Base-by-base conservation (phyloP, 176 grass and related monocot genomes). In the Raddia distichophylla region DNA sequence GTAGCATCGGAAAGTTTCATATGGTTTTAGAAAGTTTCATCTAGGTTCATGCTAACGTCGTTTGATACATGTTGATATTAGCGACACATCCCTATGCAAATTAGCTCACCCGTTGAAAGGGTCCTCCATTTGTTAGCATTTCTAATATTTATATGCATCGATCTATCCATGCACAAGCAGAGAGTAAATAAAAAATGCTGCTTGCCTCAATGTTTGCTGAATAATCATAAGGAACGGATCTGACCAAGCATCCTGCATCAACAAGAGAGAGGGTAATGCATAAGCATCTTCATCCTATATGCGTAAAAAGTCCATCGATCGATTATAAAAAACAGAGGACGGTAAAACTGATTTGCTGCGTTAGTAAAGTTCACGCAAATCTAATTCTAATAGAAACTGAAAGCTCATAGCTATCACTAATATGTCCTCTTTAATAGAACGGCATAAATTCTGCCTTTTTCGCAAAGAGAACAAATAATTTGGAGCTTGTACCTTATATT, bases 211-310 rank as follows among this genome's bases (percentile, higher is more conserved):
- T 78, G 76, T 79, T 82, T 80, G 91, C 91, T 15, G 88, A 85
- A 81, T 93, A 90, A 84, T 93, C 91, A 58, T 93, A 93, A 19
- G 85, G n/a, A 27, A 80, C 56, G n/a, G 91, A 90, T 82, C 77
- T 78, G 10, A 79, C 72, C 43, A 85, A 58, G 78, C 55, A 74
- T 63, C 67, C 80, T 52, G 69, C 77, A 5, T 80, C 15, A 11
- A 73, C 10, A 18, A 46, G 63, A 68, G 19, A 61, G 64, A 49
- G 3, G 52, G n/a, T 27, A 19, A 68, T 45, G 71, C 43, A 35
- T 84, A 63, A 84, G 51, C 60, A 83, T 14, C 33, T 60, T 52
- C 57, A 42, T 82, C 12, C 7, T 83, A 66, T 34, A 42, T 65
- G 53, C 13, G 6, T 27, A 72, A 15, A 72, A 40, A 2, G 37